Evolutionary conservation across 352 stramenopile species (phyloP).

Genomic region (Thalassiosira sp.): DNA sequence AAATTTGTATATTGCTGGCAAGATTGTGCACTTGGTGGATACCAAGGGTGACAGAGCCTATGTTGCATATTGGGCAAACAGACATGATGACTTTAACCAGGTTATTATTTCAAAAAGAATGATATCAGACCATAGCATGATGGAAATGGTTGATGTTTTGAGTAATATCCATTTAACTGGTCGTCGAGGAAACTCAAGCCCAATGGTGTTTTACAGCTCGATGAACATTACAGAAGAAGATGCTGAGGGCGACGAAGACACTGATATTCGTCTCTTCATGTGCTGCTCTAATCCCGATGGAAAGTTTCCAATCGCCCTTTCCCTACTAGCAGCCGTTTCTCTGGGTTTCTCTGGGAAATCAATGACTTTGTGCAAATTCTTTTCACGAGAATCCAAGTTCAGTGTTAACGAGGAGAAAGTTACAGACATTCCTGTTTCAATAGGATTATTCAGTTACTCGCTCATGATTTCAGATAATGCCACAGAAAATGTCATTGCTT

Average conservation of each 20-base stretch:
- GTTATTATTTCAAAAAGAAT: slow-evolving; percentile 20
- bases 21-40: slow-evolving; percentile 11
- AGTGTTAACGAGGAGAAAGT: background rate
- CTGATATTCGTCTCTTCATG: slow-evolving; percentile 7
- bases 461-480: background rate
- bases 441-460: slow-evolving; percentile 9
- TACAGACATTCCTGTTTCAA: background rate
- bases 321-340: background rate
- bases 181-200: background rate
- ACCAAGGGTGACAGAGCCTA: slow-evolving; percentile 10
- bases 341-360: background rate
- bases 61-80: slow-evolving; percentile 10
- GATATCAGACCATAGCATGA: slow-evolving; percentile 1
- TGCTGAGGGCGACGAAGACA: background rate
- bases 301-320: slow-evolving; percentile 1
- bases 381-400: background rate
- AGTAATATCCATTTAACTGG: slow-evolving; percentile 3
- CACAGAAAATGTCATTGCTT: background rate
- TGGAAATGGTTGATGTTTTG: slow-evolving; percentile 1
- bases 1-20: slow-evolving; percentile 9
- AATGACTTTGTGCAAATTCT: background rate
- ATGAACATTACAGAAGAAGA: background rate
- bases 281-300: slow-evolving; percentile 11
- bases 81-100: slow-evolving; percentile 9
- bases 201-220: background rate